phyloP scores from a whole-genome alignment of 2,329 filamentous ascomycete genomes.

The Fusarium protoensiforme region DNA sequence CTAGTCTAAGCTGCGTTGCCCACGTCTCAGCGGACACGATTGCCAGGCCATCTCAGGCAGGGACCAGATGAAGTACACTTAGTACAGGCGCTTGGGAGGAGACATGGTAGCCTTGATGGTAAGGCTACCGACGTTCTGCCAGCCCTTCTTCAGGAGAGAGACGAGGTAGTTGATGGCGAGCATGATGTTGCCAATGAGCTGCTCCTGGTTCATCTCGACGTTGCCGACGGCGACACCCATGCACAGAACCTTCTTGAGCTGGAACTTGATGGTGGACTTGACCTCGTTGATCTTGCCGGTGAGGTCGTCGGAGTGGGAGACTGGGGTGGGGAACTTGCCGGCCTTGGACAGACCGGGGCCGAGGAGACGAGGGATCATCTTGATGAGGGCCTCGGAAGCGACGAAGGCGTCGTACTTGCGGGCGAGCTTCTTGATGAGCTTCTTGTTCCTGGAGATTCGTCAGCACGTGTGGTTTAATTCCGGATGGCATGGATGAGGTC shows the following conservation, averaged over 20 bases:
- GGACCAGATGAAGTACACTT: constrained; percentile 55
- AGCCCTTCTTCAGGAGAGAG: constrained; percentile 99
- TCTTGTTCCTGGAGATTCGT: constrained; percentile 82
- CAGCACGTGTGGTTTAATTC: neutral
- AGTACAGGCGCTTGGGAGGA: constrained; percentile 97
- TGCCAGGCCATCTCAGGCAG: constrained; percentile 35
- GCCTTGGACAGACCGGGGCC: constrained; percentile 99
- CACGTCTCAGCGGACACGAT: constrained; percentile 32
- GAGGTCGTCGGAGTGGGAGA: constrained; percentile 97
- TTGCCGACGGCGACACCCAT: constrained; percentile 99
- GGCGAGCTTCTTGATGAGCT: constrained; percentile 99
- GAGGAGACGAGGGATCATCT: constrained; percentile 99
- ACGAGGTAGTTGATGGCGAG: constrained; percentile 99
- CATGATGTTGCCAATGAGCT: constrained; percentile 99
- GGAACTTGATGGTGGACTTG: constrained; percentile 99
- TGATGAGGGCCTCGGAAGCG: constrained; percentile 96
- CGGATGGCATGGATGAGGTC: neutral
- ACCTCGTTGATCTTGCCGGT: constrained; percentile 97
- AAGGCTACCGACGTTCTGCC: constrained; percentile 99
- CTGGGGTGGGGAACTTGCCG: constrained; percentile 99
- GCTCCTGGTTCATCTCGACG: constrained; percentile 96
- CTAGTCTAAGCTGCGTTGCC: constrained; percentile 30
- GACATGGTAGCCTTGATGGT: constrained; percentile 99
- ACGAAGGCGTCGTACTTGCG: constrained; percentile 99
- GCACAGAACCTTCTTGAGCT: constrained; percentile 99